Base-by-base conservation (phyloP, 2,329 filamentous ascomycete genomes). In the Chaetomiaceae sp. region DNA sequence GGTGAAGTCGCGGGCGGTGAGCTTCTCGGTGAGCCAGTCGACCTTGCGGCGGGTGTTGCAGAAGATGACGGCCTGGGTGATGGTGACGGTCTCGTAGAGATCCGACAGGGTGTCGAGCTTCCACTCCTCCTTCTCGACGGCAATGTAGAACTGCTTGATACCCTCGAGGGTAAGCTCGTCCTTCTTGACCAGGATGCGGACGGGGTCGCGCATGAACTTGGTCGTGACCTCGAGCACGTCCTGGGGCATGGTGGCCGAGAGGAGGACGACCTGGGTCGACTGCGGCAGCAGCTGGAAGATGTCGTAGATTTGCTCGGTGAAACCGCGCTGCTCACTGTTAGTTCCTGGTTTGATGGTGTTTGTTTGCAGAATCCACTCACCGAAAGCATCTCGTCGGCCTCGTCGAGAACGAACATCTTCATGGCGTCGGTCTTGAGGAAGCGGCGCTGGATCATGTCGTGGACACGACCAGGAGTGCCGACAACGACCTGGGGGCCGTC, bases 61-160 rank as follows among this genome's bases (percentile, higher is more conserved):
- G 89, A 99, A 99, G 79, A 99, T 99, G 76, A 99, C 94, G 56
- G 94, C 94, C 77, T 99, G 94, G 66, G 94, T 99, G 70, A 97
- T 99, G 72, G 94, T 99, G 71, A 99, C 88, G 53, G 94, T 99
- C 81, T 99, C 94, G 82, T 99, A 99, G 66, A 99, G 78, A 77
- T 99, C 94, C 68, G 89, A 97, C 60, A 99, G 89, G 58, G 94
- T 99, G 76, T 99, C 94, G 63, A 99, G 87, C 81, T 99, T 99
- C 94, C 94, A 99, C 72, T 99, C 94, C 75, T 99, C 94, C 84
- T 99, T 97, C 83, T 99, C 94, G 57, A 99, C 94, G 57, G 94
- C 94, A 77, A 99, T 97, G 81, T 96, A 99, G 81, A 96, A 99
- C 76, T 99, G 94, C 84, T 99, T 99, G 72, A 99, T 95, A 89